phyloP scores from a whole-genome alignment of 169 alveolate species.

The Plasmodium gonderi region DNA sequence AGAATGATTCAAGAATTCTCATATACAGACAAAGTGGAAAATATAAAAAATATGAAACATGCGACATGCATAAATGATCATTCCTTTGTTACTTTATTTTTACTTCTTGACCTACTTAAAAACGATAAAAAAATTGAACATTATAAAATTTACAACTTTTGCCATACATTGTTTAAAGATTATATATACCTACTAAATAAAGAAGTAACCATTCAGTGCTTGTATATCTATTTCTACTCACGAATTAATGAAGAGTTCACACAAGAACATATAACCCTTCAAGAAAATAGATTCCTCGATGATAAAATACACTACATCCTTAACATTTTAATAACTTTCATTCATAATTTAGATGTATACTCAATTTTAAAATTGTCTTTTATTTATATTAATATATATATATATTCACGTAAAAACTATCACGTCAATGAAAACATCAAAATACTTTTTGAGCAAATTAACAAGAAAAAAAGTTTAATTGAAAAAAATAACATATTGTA shows the following conservation, averaged over 20 bases:
- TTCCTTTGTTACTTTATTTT: slow-evolving; percentile 28
- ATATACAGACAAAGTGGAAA: background rate
- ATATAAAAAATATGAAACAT: background rate
- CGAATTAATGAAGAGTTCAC: slow-evolving; percentile 25
- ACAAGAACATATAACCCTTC: background rate
- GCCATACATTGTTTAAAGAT: slow-evolving; percentile 25
- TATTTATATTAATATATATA: slow-evolving; percentile 52
- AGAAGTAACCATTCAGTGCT: slow-evolving; percentile 52
- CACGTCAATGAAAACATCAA: slow-evolving; percentile 37
- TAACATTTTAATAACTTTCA: slow-evolving; percentile 54
- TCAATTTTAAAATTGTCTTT: slow-evolving; percentile 68
- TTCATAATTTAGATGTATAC: slow-evolving; percentile 45
- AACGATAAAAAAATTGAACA: slow-evolving; percentile 15
- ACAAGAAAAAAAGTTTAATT: slow-evolving; percentile 51
- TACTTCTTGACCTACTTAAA: slow-evolving; percentile 13
- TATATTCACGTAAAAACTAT: slow-evolving; percentile 14
- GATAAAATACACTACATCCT: slow-evolving; percentile 18
- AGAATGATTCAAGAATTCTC: background rate
- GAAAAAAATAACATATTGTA: slow-evolving; percentile 63
- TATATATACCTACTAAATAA: slow-evolving; percentile 53
- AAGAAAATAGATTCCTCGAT: background rate
- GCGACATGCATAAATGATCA: slow-evolving; percentile 17
- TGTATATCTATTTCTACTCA: slow-evolving; percentile 44
- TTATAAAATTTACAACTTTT: background rate
- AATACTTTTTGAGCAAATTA: slow-evolving; percentile 58